Conservation (phyloP, 2,329 filamentous ascomycete species). For the Tolypocladium ovalisporum region DNA sequence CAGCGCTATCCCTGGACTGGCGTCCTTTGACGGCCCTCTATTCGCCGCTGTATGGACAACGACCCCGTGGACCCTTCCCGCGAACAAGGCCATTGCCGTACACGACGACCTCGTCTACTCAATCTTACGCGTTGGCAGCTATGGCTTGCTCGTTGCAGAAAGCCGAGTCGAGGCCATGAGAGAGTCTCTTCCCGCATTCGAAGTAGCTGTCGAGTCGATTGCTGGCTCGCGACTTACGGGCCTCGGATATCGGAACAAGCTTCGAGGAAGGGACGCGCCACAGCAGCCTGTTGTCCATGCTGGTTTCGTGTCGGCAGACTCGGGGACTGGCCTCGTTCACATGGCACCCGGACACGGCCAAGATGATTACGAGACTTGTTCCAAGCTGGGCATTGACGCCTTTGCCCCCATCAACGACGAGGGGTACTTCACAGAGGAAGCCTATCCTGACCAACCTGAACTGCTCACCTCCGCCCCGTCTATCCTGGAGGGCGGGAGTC, state of each 20-base stretch:
- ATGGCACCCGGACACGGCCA: conserved; percentile 90
- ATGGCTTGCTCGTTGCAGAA: conserved; percentile 61
- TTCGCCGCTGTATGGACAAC: conserved; percentile 97
- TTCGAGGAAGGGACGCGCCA: conserved; percentile 47
- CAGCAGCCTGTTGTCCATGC: conserved; percentile 67
- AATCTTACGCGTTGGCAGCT: conserved; percentile 45
- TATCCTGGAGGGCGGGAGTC: conserved; percentile 60
- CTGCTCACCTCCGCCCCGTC: conserved; percentile 55
- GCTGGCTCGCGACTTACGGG: conserved; percentile 54
- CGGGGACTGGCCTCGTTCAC: conserved; percentile 94
- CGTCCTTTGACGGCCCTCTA: conserved; percentile 36
- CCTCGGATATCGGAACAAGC: conserved; percentile 58
- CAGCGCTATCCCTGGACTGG: conserved; percentile 21
- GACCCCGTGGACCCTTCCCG: conserved; percentile 92
- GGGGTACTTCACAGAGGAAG: conserved; percentile 71
- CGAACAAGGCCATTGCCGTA: conserved; percentile 82
- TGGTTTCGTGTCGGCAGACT: conserved; percentile 78
- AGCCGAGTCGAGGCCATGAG: conserved; percentile 53
- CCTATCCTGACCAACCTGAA: conserved; percentile 59
- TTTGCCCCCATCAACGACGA: conserved; percentile 76
- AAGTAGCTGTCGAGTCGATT: conserved; percentile 45
- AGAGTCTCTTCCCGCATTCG: conserved; percentile 37
- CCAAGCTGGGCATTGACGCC: conserved; percentile 56
- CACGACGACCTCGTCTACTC: conserved; percentile 64
- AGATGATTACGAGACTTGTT: conserved; percentile 85